Evolutionary conservation across 257 asterid species (phyloP), one percentile per base, ranked within the genome.

Genomic region (Solanum piurae): DNA sequence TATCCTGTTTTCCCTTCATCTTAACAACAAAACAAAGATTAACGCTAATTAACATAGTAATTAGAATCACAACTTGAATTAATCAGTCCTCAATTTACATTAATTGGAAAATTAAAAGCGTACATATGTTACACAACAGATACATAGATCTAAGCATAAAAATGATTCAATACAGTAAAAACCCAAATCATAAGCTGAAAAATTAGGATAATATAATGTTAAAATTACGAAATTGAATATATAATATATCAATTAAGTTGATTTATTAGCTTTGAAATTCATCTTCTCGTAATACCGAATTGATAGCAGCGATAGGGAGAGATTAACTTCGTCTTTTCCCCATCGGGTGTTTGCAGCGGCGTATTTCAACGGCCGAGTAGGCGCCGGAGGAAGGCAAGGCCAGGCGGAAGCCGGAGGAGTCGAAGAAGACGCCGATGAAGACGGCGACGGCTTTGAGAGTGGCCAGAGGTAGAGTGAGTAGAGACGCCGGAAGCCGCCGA

Each of bases 311-410:
- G 99, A 97, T 42, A 97, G 92, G 69, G 98, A 95, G 72, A 97
- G 95, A 87, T 95, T 95, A 85, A 97, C 96, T 93, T 97, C 99
- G 87, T 97, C 99, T 91, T 93, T 95, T 34, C 99, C 99, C 99
- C 99, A 97, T 74, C 98, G 91, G 38, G 94, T 93, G 66, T 92
- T 95, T 69, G 71, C 80, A 68, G 83, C 91, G 46, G 90, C 37
- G 60, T 93, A 55, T 73, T 89, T 93, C 23, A 91, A 87, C 36
- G 94, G 88, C 86, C 87, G 76, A 79, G 88, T 85, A 85, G 88
- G 89, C 58, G 93, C 87, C 16, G 89, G 90, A 31, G 97, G 98
- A 73, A 93, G 93, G 64, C 96, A 90, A 10, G 95, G 95, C 98
- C 98, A 94, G 72, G 90, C 2, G 29, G 94, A 92, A 37, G 90